phyloP scores from a whole-genome alignment of 257 asterid species.

The Solanum bulbocastanum region DNA sequence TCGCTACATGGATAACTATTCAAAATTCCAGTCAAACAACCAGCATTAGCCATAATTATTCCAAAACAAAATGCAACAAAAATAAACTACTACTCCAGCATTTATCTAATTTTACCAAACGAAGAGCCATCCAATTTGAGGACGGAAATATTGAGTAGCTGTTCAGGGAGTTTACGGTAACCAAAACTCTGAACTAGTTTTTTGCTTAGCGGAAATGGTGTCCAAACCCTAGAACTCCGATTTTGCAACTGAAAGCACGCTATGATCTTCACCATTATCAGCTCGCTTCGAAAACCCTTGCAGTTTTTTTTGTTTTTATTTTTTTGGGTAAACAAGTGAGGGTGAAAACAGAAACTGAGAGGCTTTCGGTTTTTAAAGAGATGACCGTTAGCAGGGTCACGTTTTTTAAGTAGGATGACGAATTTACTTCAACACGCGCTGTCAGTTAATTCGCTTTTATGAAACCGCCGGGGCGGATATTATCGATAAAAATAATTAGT shows the following conservation, averaged over 20 bases:
- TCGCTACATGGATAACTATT: constrained; percentile 36
- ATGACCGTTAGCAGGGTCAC: neutral
- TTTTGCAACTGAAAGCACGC: constrained; percentile 5
- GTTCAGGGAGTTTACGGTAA: constrained; percentile 41
- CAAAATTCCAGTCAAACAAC: neutral
- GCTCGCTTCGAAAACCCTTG: neutral
- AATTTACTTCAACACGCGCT: neutral
- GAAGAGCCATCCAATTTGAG: constrained; percentile 57
- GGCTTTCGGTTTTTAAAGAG: neutral
- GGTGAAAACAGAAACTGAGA: neutral
- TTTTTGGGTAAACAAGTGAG: neutral
- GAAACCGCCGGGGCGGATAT: neutral
- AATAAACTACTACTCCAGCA: neutral
- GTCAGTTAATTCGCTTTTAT: neutral
- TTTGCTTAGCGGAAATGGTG: constrained; percentile 16
- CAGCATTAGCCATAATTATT: neutral
- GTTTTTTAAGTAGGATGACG: neutral
- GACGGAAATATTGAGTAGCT: constrained; percentile 35
- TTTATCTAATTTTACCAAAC: constrained; percentile 21
- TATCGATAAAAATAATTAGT: neutral
- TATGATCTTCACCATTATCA: constrained; percentile 22
- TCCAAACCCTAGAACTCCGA: constrained; percentile 5
- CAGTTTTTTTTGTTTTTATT: neutral
- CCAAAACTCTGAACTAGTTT: constrained; percentile 1
- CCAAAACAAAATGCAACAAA: neutral